Evolutionary conservation across 768 basidiomycete species (phyloP).

Genomic region (Lyophyllum shimeji): DNA sequence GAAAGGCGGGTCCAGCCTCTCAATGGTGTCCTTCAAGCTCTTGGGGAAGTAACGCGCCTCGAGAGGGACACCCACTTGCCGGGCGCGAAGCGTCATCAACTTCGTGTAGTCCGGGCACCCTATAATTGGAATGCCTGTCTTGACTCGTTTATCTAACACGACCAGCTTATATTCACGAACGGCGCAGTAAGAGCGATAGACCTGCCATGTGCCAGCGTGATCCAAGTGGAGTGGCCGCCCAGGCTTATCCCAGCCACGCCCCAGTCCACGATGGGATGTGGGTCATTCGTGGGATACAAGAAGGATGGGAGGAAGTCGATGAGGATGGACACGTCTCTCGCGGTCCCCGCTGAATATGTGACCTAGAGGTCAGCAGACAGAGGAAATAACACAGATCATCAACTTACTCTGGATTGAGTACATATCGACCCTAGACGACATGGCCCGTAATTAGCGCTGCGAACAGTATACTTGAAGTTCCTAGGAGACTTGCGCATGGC

Average conservation of each 20-base stretch:
- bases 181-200: background rate
- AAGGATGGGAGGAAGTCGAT: conserved; percentile 78
- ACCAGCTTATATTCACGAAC: background rate
- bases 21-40: conserved; percentile 48
- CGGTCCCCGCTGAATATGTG: conserved; percentile 52
- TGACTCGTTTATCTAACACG: conserved; percentile 43
- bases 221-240: conserved; percentile 86
- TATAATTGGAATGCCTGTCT: conserved; percentile 51
- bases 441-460: background rate
- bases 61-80: conserved; percentile 37
- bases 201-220: conserved; percentile 51
- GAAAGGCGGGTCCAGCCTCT: conserved; percentile 47
- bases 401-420: conserved; percentile 42
- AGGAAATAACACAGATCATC: background rate
- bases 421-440: conserved; percentile 41
- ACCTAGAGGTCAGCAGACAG: background rate
- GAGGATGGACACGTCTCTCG: conserved; percentile 74
- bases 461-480: background rate
- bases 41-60: conserved; percentile 58
- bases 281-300: conserved; percentile 66
- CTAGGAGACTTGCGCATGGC: conserved; percentile 39
- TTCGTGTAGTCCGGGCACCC: conserved; percentile 71
- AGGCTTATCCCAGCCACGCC: conserved; percentile 75
- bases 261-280: conserved; percentile 60
- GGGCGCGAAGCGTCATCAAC: conserved; percentile 59